Percentiles rank a stretch among this genome's conserved stretches.
These are phyloP conservation scores for Beauveria medogensis DNA, from an alignment of 2,329 filamentous ascomycete species.

Conservation along the genomic window DNA sequence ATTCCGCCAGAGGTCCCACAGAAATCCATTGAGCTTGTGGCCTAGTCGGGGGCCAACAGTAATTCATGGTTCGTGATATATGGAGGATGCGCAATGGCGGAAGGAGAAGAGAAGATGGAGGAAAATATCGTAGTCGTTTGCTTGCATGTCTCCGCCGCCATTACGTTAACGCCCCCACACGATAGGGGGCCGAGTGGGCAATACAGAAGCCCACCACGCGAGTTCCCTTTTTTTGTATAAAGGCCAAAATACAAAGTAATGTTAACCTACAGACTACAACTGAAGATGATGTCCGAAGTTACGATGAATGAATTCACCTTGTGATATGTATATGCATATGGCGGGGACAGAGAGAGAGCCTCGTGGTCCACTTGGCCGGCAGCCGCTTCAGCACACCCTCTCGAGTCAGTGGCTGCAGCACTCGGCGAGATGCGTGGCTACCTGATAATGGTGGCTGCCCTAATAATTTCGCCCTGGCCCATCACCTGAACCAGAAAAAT, in stretches of 20 bases:
- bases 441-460: too few relatives aligned
- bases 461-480: too few relatives aligned
- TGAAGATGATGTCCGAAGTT: background rate
- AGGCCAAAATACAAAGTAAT: background rate
- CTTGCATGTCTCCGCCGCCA: background rate
- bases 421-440: too few relatives aligned
- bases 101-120: background rate
- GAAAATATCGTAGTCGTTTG: background rate
- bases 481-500: too few relatives aligned
- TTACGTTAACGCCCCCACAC: background rate
- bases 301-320: background rate
- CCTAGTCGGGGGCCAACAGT: constrained; percentile 17
- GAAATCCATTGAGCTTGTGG: constrained; percentile 38
- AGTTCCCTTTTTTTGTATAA: background rate
- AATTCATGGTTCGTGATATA: constrained; percentile 15
- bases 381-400: too few relatives aligned
- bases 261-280: background rate
- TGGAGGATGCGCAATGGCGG: background rate
- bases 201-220: background rate
- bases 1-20: constrained; percentile 46
- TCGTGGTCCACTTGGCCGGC: too few relatives aligned
- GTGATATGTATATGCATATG: too few relatives aligned
- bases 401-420: too few relatives aligned
- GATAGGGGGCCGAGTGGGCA: background rate
- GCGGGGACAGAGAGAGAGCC: too few relatives aligned